Evolutionary conservation across 2,329 filamentous ascomycete genomes (phyloP).

Genomic region (Cercospora berteroae): DNA sequence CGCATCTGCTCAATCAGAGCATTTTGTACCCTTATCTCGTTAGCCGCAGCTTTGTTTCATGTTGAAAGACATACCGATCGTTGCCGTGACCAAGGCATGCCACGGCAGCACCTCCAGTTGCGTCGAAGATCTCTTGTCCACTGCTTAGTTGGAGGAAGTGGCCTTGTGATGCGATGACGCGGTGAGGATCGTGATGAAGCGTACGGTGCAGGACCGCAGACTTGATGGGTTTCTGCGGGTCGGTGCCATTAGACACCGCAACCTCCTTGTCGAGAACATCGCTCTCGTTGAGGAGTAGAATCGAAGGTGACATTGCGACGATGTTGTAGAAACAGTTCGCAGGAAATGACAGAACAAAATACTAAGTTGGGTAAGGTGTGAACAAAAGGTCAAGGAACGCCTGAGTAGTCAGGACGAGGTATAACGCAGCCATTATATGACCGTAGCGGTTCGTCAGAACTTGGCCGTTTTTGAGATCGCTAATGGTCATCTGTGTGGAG

Average conservation of each 20-base stretch:
- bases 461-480: background rate
- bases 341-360: slow-evolving; percentile 1
- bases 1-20: slow-evolving; percentile 61
- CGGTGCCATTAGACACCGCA: background rate
- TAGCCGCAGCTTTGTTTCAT: background rate
- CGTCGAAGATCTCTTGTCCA: slow-evolving; percentile 66
- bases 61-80: slow-evolving; percentile 39
- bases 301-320: slow-evolving; percentile 22
- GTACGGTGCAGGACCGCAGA: slow-evolving; percentile 52
- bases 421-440: background rate
- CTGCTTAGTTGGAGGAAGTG: slow-evolving; percentile 54
- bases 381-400: background rate
- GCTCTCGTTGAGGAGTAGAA: slow-evolving; percentile 29
- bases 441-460: background rate
- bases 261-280: slow-evolving; percentile 17
- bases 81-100: slow-evolving; percentile 68
- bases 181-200: slow-evolving; percentile 48
- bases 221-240: slow-evolving; percentile 9
- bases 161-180: slow-evolving; percentile 51
- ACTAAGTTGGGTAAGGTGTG: background rate
- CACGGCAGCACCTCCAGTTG: slow-evolving; percentile 70
- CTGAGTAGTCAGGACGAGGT: background rate
- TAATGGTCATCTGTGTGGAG: background rate
- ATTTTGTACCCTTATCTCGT: slow-evolving; percentile 48
- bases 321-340: background rate